Evolutionary conservation across 2,329 filamentous ascomycete species (phyloP).

Genomic region (Ceratocystis huliohia): DNA sequence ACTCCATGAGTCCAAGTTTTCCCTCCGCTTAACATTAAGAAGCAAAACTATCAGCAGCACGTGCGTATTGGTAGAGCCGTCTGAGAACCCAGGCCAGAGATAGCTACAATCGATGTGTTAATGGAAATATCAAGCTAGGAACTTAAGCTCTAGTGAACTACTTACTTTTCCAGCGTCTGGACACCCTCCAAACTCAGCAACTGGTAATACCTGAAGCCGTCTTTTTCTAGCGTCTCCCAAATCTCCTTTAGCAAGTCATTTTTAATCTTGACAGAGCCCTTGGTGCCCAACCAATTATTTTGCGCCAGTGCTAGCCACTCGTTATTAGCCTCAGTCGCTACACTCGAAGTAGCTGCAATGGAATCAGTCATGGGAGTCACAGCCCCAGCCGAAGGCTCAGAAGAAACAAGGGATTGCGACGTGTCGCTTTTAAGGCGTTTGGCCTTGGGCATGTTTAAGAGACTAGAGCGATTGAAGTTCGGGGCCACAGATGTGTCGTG

Average conservation of each 20-base stretch:
- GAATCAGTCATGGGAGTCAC: slow-evolving; percentile 29
- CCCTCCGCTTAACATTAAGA: slow-evolving; percentile 75
- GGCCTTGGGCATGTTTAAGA: slow-evolving; percentile 40
- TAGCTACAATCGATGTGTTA: slow-evolving; percentile 46
- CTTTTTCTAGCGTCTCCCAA: slow-evolving; percentile 77
- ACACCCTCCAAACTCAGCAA: slow-evolving; percentile 77
- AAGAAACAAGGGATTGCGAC: slow-evolving; percentile 11
- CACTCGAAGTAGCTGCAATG: slow-evolving; percentile 39
- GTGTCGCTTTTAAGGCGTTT: slow-evolving; percentile 45
- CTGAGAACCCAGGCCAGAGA: slow-evolving; percentile 84
- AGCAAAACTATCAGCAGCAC: slow-evolving; percentile 77
- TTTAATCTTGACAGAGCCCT: slow-evolving; percentile 58
- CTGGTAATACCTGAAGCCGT: slow-evolving; percentile 63
- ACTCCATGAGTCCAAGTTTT: slow-evolving; percentile 82
- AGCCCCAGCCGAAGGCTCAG: slow-evolving; percentile 20
- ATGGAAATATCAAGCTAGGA: slow-evolving; percentile 23
- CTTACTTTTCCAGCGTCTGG: slow-evolving; percentile 72
- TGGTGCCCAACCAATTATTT: slow-evolving; percentile 69
- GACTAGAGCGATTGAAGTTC: not conserved
- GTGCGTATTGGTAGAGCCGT: slow-evolving; percentile 83
- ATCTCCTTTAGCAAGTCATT: slow-evolving; percentile 81
- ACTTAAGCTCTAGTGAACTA: not conserved
- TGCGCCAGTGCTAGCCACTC: slow-evolving; percentile 66
- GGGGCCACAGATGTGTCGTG: not conserved
- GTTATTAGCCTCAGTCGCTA: slow-evolving; percentile 59